Evolutionary conservation across 129 eudicot genomes (phyloP), one percentile per base, ranked within the genome.

Genomic region (Oenanthe sinensis): DNA sequence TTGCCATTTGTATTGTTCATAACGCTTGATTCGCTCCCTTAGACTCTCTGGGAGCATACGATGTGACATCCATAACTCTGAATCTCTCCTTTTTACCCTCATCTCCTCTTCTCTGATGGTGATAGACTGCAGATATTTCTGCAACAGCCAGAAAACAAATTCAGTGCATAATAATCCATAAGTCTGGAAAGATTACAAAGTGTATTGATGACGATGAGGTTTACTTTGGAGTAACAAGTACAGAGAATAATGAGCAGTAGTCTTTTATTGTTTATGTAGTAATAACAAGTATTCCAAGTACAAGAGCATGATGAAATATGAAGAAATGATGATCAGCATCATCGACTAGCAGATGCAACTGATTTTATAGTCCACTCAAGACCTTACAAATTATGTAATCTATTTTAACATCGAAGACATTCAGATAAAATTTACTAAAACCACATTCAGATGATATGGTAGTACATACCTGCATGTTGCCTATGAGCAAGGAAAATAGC

Each of bases 1-100:
- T 83, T 89, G 93, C 98, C 98, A 94, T 81, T 77, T 91, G 82
- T 91, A 91, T 70, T 94, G 97, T 65, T 91, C 93, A 71, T 91
- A 88, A 45, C 93, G 81, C 75, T 96, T 88, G 39, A 94, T 86
- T 67, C 98, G 87, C 70, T 62, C 83, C 79, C 81, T 87, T 9
- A 94, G 85, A 40, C 85, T 60, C 48, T 91, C 93, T 26, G 98
- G 98, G 63, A 94, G 97, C 93, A 88, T 75, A 12, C 97, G 91
- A 83, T 94, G 97, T 62, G 96, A 88, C 96, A 94, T 91, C 98
- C 98, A 94, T 69, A 81, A 88, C 88, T 91, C 98, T 43, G 96
- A 87, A 79, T 94, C 98, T 78, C 87, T 86, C 83, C 96, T 79
- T 85, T 86, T 89, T 42, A 89, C 78, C 81, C 98, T 85, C 98